Evolutionary conservation across 2,329 filamentous ascomycete species (phyloP), one percentile per base, ranked within the genome.

Genomic region (Zelopaecilomyces penicillatus): DNA sequence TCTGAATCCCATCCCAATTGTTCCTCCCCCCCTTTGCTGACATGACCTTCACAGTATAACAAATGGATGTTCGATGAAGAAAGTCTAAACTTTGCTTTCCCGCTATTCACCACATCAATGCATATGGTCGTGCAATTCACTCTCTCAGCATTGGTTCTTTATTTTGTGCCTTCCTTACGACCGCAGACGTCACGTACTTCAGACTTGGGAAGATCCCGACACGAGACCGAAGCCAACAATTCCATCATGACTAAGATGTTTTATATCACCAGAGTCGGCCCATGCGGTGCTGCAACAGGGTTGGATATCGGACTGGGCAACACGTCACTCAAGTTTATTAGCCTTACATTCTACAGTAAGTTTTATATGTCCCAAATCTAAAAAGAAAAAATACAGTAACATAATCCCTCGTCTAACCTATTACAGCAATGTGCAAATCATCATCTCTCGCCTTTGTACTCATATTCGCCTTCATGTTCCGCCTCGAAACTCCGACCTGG

Each of bases 11-110:
- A 39, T 35, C 10, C 30, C 6, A 36, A 31, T 51, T 29, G 3
- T 8, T 10, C 5, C n/a, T 5, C 8, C 27, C 6, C n/a, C 10
- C 9, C 10, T 28, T 9, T 19, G 19, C 45, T 62, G 43, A 59
- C 56, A 37, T 39, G 6, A 19, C 11, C 9, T 41, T 34, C 26
- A 26, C 52, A 93, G 84, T 98, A 97, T 74, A 98, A 98, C 76
- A 97, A 96, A 70, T 97, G 93, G 93, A 97, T 98, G 91, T 97
- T 98, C 68, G 86, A 87, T 58, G 77, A 83, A 50, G 77, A 84
- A 54, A 80, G 85, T 53, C 78, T 94, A 54, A 84, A 96, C 65
- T 98, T 98, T 63, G 83, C 87, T 42, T 97, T 93, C 58, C 93
- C 93, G 34, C 76, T 98, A 41, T 97, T 97, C 66, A 95, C 90